Evolutionary conservation across 2,329 filamentous ascomycete genomes (phyloP).

Genomic region (Corniculantispora saksenae): DNA sequence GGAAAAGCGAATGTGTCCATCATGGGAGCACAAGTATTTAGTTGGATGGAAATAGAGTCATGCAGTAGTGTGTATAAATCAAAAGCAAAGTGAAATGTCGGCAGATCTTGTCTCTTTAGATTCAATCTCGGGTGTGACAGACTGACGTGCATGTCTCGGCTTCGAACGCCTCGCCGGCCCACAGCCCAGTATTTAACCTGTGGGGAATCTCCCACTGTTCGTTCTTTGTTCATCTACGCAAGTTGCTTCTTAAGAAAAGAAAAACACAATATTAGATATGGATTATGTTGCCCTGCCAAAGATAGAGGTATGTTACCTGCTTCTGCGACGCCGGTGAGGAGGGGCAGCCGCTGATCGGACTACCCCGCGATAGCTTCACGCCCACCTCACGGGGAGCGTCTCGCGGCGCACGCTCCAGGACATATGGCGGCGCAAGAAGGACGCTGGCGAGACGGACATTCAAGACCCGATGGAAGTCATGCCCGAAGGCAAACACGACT

Average conservation of each 20-base stretch:
- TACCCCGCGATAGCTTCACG: conserved; percentile 62
- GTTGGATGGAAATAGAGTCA: too few relatives aligned
- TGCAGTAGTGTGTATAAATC: too few relatives aligned
- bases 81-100: too few relatives aligned
- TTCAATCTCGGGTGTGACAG: background rate
- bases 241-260: background rate
- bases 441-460: conserved; percentile 53
- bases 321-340: background rate
- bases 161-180: background rate
- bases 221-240: background rate
- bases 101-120: background rate
- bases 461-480: conserved; percentile 70
- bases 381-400: conserved; percentile 79
- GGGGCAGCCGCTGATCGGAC: background rate
- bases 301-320: conserved; percentile 47
- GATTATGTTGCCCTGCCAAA: conserved; percentile 55
- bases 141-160: background rate
- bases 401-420: conserved; percentile 71
- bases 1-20: too few relatives aligned
- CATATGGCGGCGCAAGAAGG: conserved; percentile 66
- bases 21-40: too few relatives aligned
- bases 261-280: conserved; percentile 28
- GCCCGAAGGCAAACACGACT: conserved; percentile 70
- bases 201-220: background rate
- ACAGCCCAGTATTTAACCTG: background rate